Evolutionary conservation across 768 basidiomycete genomes (phyloP), one percentile per base, ranked within the genome.

Genomic region (Phylloporus sp.): DNA sequence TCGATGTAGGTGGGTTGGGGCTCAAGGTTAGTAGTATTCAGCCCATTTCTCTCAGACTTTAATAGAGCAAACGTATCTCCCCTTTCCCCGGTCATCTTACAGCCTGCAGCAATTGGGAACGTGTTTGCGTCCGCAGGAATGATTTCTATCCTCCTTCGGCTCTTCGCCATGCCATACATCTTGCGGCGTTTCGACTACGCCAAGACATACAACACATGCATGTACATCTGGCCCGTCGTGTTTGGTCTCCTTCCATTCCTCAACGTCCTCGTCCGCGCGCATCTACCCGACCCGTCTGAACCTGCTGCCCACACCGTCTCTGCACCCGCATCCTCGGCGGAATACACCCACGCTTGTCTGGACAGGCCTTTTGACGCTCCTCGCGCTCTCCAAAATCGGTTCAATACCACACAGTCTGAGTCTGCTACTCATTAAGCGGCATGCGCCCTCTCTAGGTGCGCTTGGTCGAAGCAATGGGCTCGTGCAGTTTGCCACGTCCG

Each of bases 41-140:
- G 57, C 42, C 43, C 28, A 29, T 2, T 9, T 13, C 6, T n/a
- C 11, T 18, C 10, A 13, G 4, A 20, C 36, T 4, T n/a, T n/a
- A n/a, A n/a, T n/a, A n/a, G n/a, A n/a, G n/a, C n/a, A 16, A 35
- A n/a, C 22, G 4, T 35, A 5, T 28, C 13, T 28, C 13, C n/a
- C 8, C 15, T 8, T 13, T 20, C n/a, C 18, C n/a, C 12, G 10
- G 38, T 39, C 11, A 28, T 4, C 12, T 23, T 16, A 23, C 55
- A 84, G 80, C 72, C 78, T 6, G 71, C 76, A 20, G 66, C 79
- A 53, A 85, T 85, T 50, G 84, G 83, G 13, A 76, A 76, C 49
- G 73, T 76, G 27, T 75, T 86, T 42, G 77, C 82, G 7, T 65
- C 73, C 16, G 76, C 79, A 5, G 84, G 84, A 16, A 50, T 58